A percentile compares a stretch with the other conserved stretches of the same genome.
These are phyloP conservation scores for Stephania cephalantha DNA, from an alignment of 164 flowering plant species.

Conservation along the genomic window DNA sequence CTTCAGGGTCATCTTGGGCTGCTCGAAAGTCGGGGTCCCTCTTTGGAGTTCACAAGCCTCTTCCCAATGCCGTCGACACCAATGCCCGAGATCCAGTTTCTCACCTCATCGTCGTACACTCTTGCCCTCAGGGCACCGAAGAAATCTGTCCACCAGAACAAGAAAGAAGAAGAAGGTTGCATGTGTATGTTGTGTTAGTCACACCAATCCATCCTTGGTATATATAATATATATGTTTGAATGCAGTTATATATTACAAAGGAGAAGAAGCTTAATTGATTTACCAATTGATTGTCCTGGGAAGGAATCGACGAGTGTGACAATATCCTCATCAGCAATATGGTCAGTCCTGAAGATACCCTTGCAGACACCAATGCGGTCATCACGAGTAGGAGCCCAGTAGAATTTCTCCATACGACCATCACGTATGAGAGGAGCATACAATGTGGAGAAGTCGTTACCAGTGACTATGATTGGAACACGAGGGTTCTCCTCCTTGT, in stretches of 20 bases:
- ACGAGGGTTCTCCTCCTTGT: constrained; percentile 43
- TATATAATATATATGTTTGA: too few relatives aligned
- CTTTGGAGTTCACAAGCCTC: constrained; percentile 49
- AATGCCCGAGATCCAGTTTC: constrained; percentile 40
- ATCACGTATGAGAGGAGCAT: constrained; percentile 52
- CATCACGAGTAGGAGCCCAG: constrained; percentile 49
- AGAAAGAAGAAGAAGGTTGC: neutral
- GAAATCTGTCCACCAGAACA: constrained; percentile 28
- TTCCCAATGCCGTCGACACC: constrained; percentile 37
- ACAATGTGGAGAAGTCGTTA: constrained; percentile 47
- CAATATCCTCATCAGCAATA: constrained; percentile 24
- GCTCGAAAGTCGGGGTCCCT: constrained; percentile 50
- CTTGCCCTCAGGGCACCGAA: constrained; percentile 50
- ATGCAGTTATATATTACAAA: neutral
- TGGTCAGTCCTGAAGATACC: constrained; percentile 38
- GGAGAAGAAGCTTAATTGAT: constrained; percentile 4
- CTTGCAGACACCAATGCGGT: constrained; percentile 40
- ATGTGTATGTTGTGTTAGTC: neutral
- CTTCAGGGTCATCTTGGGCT: constrained; percentile 40
- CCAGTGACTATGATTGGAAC: constrained; percentile 50
- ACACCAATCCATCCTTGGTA: neutral
- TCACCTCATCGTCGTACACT: constrained; percentile 46
- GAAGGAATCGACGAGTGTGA: constrained; percentile 36
- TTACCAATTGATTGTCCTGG: constrained; percentile 46
- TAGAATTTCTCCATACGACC: constrained; percentile 58